A percentile compares a stretch with the other conserved stretches of the same genome.
Conservation (phyloP, 2,329 filamentous ascomycete genomes). For the Stemphylium lycopersici region DNA sequence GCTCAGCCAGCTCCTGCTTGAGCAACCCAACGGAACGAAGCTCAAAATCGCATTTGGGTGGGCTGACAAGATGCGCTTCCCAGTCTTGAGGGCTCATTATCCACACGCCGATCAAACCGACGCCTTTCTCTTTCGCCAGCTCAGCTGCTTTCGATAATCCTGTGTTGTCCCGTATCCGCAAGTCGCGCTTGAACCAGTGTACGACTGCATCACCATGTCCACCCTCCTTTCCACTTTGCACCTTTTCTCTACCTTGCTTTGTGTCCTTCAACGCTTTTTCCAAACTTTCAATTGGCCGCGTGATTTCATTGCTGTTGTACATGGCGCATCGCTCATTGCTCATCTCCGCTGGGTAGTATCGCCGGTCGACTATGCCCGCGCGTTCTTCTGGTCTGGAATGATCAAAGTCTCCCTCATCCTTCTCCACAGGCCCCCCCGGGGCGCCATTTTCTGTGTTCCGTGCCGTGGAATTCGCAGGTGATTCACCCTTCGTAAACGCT, state of each 20-base stretch:
- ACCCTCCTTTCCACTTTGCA: constrained; percentile 38
- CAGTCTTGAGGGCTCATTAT: constrained; percentile 84
- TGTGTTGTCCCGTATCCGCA: constrained; percentile 76
- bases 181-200: constrained; percentile 90
- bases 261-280: constrained; percentile 68
- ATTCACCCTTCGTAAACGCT: constrained; percentile 24
- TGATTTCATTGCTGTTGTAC: constrained; percentile 73
- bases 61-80: constrained; percentile 76
- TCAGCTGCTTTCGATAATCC: constrained; percentile 70
- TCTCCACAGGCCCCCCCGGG: constrained; percentile 18
- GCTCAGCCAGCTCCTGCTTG: constrained; percentile 67
- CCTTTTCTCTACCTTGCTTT: constrained; percentile 56
- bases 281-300: constrained; percentile 75
- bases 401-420: constrained; percentile 34
- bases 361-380: constrained; percentile 54
- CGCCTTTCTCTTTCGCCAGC: constrained; percentile 68
- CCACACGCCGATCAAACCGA: constrained; percentile 78
- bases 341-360: constrained; percentile 88
- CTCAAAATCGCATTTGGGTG: constrained; percentile 79
- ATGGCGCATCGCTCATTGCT: constrained; percentile 75
- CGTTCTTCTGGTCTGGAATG: constrained; percentile 47
- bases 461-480: constrained; percentile 12
- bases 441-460: constrained; percentile 26
- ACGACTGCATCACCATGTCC: constrained; percentile 68
- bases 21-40: constrained; percentile 73